These are phyloP conservation scores for Panus rudis DNA, from an alignment of 768 basidiomycete species.

Conservation along the genomic window DNA sequence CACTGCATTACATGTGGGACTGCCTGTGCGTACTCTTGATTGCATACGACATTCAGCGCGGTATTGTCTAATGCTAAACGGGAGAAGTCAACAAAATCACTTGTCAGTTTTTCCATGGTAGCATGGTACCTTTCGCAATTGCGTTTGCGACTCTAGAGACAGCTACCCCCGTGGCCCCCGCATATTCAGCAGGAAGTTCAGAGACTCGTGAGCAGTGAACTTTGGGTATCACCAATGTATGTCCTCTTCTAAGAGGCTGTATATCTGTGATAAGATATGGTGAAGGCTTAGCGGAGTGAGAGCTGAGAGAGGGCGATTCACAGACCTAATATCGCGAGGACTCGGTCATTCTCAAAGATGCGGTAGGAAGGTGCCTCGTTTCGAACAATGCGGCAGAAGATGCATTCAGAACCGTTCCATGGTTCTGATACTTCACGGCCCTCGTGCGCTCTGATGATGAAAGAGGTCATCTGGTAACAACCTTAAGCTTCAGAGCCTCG, in stretches of 20 bases:
- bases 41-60: slow-evolving; percentile 69
- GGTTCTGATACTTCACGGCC: slow-evolving; percentile 35
- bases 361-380: slow-evolving; percentile 39
- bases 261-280: slow-evolving; percentile 40
- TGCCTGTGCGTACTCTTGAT: slow-evolving; percentile 77
- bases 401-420: slow-evolving; percentile 49
- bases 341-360: slow-evolving; percentile 55
- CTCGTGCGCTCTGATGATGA: slow-evolving; percentile 60
- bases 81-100: slow-evolving; percentile 1
- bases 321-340: slow-evolving; percentile 66
- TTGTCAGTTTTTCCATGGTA: neutral
- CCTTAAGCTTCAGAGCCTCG: neutral
- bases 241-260: slow-evolving; percentile 57
- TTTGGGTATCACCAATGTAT: slow-evolving; percentile 68
- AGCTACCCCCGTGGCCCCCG: slow-evolving; percentile 49
- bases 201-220: slow-evolving; percentile 54
- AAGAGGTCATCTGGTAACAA: slow-evolving; percentile 57
- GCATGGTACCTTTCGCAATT: slow-evolving; percentile 45
- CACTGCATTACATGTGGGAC: slow-evolving; percentile 53
- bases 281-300: neutral
- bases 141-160: slow-evolving; percentile 59
- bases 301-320: slow-evolving; percentile 5
- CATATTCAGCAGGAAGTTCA: slow-evolving; percentile 54
- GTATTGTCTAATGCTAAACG: slow-evolving; percentile 52
- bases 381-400: slow-evolving; percentile 61